Evolutionary conservation across 148 eudicot genomes (phyloP).

Genomic region (Polygonum maritimum): DNA sequence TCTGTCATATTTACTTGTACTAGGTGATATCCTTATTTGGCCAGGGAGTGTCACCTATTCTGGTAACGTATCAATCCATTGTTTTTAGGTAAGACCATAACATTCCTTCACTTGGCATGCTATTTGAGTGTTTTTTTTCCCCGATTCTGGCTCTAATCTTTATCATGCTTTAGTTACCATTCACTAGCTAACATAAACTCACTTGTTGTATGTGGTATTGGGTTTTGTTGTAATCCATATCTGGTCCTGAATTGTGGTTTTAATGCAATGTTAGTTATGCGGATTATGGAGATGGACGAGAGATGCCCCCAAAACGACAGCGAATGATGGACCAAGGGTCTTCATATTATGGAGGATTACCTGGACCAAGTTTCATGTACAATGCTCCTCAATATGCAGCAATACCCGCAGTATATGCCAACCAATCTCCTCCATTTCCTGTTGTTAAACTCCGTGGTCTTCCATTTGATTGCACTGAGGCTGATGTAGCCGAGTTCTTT

Average conservation of each 20-base stretch:
- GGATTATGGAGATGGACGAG: conserved; percentile 66
- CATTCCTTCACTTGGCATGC: not conserved
- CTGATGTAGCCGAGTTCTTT: conserved; percentile 67
- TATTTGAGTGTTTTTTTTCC: not conserved
- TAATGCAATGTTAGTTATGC: conserved; percentile 34
- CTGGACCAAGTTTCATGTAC: conserved; percentile 60
- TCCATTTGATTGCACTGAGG: conserved; percentile 84
- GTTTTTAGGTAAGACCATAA: not conserved
- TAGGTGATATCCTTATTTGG: not conserved
- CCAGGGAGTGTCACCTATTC: not conserved
- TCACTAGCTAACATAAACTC: not conserved
- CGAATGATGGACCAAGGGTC: conserved; percentile 68
- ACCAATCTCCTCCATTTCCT: conserved; percentile 68
- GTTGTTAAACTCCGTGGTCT: conserved; percentile 91
- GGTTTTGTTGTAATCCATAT: not conserved
- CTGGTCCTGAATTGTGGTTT: not conserved
- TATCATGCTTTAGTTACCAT: not conserved
- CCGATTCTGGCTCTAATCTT: not conserved
- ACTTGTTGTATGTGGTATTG: not conserved
- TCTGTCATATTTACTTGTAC: not conserved
- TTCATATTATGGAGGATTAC: conserved; percentile 55
- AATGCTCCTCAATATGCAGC: conserved; percentile 49
- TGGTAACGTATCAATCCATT: not conserved
- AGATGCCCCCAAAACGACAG: conserved; percentile 76
- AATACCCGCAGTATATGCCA: conserved; percentile 27